Evolutionary conservation across 495 filamentous ascomycete genomes (phyloP), one percentile per base, ranked within the genome.

Genomic region (Saxophila tyrrhenica): DNA sequence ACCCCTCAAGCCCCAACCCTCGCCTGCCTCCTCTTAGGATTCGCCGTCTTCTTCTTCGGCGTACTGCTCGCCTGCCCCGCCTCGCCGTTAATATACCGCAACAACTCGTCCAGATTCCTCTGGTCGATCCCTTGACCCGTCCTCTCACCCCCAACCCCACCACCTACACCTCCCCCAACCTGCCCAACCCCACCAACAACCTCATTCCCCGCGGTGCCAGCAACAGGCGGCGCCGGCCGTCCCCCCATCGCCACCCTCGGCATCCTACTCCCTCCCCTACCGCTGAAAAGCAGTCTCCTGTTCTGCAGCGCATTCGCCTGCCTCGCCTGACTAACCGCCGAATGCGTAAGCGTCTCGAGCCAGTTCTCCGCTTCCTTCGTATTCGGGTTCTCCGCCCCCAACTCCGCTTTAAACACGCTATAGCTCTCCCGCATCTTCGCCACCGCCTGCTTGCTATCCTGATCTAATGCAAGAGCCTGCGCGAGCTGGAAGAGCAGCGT

Each of bases 401-500:
- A 80, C 62, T 87, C 77, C 45, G 71, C 70, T 44, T 86, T 79
- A 81, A 99, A 99, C 68, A 97, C 94, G 70, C 85, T 92, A 74
- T 89, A 94, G 43, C 87, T 89, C 63, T 95, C 89, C 25, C 86
- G 82, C 94, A 99, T 99, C 65, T 84, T 82, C 62, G 76, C 78
- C 43, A 97, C 89, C 21, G 94, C 89, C 45, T 72, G 83, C 75
- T 91, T 95, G 42, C 87, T 81, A 64, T 97, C 89, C 58, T 92
- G 82, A 64, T 97, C 92, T 16, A 97, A 73, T 25, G 94, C 94
- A 43, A 97, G 74, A 0, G 91, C 89, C 65, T 99, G 94, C 2
- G 92, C 89, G 44, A 95, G 79, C 75, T 99, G 94, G 81, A 97
- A 97, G 50, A 92, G 79, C 16, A 99, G 82, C 19, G 90, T 95